A percentile compares a stretch with the other conserved stretches of the same genome.
These are phyloP conservation scores for Inga leiocalycina DNA, from an alignment of 306 rosid species.

Conservation along the genomic window DNA sequence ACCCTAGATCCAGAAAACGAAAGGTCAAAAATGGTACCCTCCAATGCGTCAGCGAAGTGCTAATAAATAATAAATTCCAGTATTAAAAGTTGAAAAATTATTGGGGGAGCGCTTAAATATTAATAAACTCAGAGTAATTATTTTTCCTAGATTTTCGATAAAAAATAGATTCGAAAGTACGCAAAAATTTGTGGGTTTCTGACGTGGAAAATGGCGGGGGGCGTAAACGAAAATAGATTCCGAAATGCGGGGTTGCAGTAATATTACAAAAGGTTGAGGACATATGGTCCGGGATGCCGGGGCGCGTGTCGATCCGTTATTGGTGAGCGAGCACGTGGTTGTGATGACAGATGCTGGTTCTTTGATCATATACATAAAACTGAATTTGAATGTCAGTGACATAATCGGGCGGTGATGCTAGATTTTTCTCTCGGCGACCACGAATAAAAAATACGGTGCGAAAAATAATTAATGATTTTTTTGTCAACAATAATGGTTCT, in stretches of 20 bases:
- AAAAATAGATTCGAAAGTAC: background rate
- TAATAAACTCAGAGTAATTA: background rate
- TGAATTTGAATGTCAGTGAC: background rate
- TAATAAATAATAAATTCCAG: background rate
- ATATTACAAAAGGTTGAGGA: background rate
- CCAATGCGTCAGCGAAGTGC: slow-evolving; percentile 33
- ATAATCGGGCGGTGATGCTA: background rate
- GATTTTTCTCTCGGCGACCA: background rate
- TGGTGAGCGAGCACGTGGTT: background rate
- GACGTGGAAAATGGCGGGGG: slow-evolving; percentile 29
- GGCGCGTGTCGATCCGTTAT: background rate
- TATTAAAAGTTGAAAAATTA: background rate
- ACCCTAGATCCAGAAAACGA: slow-evolving; percentile 99
- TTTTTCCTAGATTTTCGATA: slow-evolving; percentile 16
- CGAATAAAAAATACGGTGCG: background rate
- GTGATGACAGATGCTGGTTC: slow-evolving; percentile 17
- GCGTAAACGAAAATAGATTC: background rate
- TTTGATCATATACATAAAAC: background rate
- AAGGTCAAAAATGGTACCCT: slow-evolving; percentile 71
- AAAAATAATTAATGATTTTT: too few relatives aligned
- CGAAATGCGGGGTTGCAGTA: background rate
- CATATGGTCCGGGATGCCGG: background rate
- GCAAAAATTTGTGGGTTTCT: background rate
- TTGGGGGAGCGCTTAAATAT: slow-evolving; percentile 3
- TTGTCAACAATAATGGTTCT: too few relatives aligned